Evolutionary conservation across 2,329 filamentous ascomycete genomes (phyloP), one percentile per base, ranked within the genome.

Genomic region (Chaetomiaceae sp.): DNA sequence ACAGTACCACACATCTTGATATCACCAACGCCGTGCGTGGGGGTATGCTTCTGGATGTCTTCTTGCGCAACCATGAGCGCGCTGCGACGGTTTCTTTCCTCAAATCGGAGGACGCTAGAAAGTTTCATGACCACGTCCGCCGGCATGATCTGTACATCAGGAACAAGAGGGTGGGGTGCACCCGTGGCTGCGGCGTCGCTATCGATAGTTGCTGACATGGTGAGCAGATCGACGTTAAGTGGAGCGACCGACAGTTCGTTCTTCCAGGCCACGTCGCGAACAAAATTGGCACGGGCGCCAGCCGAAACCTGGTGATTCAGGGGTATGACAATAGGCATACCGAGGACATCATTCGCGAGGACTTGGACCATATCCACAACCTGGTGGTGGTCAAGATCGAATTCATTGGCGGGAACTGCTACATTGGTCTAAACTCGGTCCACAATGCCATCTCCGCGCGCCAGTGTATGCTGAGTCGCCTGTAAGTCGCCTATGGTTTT

Each of bases 341-440:
- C 0, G 84, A 84, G 59, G 71, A 79, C 7, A 69, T 71, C 14
- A 82, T 95, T 58, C 82, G 86, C 10, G 77, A 84, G 4, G 87
- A 95, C 61, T 75, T 94, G 33, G 85, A 90, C 21, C 89, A 95
- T 65, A 92, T 95, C 55, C 84, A 92, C 71, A 88, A 89, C 57
- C 75, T 95, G 1, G 73, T 85, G 20, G 79, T 95, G 10, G 75
- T 94, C 62, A 79, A 79, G 38, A 71, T 94, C 40, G 69, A 71
- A 7, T 85, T 87, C 66, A 68, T 70, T 2, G 72, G 75, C 16
- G 75, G 75, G 4, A 80, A 83, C 66, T 86, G 80, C 54, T 81
- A 81, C 66, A 82, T 95, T 58, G 84, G 80, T 51, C 89, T 85
- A 7, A 95, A 91, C 67, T 90, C 88, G 0, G 78, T 95, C 9